Conservation (phyloP, 768 basidiomycete species). For the Butyriboletus loyo region DNA sequence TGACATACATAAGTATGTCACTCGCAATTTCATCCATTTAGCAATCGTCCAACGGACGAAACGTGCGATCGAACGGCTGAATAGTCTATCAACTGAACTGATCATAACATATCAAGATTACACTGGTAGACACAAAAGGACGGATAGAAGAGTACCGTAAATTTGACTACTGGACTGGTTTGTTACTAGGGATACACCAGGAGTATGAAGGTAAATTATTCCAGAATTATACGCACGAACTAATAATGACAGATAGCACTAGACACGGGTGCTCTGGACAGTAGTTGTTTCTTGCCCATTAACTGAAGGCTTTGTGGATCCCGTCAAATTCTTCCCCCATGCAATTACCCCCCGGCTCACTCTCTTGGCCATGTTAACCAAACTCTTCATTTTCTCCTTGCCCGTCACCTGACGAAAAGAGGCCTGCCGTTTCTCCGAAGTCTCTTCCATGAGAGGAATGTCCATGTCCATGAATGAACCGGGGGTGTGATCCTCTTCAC, state of each 20-base stretch:
- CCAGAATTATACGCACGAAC: conserved; percentile 7
- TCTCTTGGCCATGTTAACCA: conserved; percentile 23
- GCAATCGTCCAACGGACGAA: neutral
- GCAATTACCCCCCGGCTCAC: conserved; percentile 27
- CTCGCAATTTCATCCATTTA: neutral
- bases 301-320: conserved; percentile 7
- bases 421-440: conserved; percentile 5
- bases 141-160: conserved; percentile 1
- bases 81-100: neutral
- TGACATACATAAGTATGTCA: neutral
- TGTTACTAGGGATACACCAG: conserved; percentile 26
- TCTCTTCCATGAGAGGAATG: conserved; percentile 9
- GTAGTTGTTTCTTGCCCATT: neutral
- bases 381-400: conserved; percentile 18
- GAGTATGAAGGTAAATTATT: neutral
- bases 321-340: conserved; percentile 30
- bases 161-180: conserved; percentile 9
- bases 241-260: conserved; percentile 7
- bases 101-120: conserved; percentile 14
- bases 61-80: neutral
- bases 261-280: neutral
- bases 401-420: conserved; percentile 11
- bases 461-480: conserved; percentile 36
- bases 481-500: conserved; percentile 4
- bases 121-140: conserved; percentile 6